Conservation (phyloP, 1,284 basidiomycete genomes). For the Bondarzewia mesenterica region DNA sequence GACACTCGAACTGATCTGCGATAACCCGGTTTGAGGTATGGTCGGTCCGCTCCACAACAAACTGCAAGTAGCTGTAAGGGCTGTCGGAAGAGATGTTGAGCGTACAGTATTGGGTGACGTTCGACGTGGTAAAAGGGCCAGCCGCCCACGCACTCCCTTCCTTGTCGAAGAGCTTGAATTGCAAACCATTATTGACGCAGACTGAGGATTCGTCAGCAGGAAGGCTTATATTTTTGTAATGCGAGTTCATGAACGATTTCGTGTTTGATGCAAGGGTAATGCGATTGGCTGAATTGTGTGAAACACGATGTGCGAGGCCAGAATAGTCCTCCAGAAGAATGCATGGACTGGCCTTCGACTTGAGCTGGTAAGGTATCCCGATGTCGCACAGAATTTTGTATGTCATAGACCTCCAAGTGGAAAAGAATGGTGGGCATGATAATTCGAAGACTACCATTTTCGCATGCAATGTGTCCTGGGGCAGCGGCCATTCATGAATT, state of each 20-base stretch:
- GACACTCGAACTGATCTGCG: slow-evolving; percentile 27
- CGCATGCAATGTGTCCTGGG: slow-evolving; percentile 17
- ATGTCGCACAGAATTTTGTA: slow-evolving; percentile 28
- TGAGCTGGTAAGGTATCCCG: slow-evolving; percentile 11
- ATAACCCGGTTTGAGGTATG: slow-evolving; percentile 37
- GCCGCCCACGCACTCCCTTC: slow-evolving; percentile 8
- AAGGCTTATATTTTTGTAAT: slow-evolving; percentile 25
- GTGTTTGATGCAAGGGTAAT: slow-evolving; percentile 31
- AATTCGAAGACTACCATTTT: slow-evolving; percentile 37
- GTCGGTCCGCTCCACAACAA: slow-evolving; percentile 25
- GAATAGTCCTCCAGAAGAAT: not conserved
- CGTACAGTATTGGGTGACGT: slow-evolving; percentile 20
- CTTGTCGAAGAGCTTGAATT: slow-evolving; percentile 16
- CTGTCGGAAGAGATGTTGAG: slow-evolving; percentile 20
- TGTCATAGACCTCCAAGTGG: slow-evolving; percentile 36
- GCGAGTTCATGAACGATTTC: slow-evolving; percentile 30
- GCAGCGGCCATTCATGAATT: slow-evolving; percentile 44
- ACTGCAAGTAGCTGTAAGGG: slow-evolving; percentile 29
- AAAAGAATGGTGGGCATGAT: slow-evolving; percentile 28
- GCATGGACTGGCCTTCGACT: not conserved
- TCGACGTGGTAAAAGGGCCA: slow-evolving; percentile 7
- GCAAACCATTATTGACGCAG: slow-evolving; percentile 28
- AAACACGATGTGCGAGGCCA: slow-evolving; percentile 2
- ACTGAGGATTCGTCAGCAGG: slow-evolving; percentile 16
- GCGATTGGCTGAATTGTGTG: slow-evolving; percentile 5